These are phyloP conservation scores for Emericellopsis cladophorae DNA, from an alignment of 2,329 filamentous ascomycete species.

Conservation along the genomic window DNA sequence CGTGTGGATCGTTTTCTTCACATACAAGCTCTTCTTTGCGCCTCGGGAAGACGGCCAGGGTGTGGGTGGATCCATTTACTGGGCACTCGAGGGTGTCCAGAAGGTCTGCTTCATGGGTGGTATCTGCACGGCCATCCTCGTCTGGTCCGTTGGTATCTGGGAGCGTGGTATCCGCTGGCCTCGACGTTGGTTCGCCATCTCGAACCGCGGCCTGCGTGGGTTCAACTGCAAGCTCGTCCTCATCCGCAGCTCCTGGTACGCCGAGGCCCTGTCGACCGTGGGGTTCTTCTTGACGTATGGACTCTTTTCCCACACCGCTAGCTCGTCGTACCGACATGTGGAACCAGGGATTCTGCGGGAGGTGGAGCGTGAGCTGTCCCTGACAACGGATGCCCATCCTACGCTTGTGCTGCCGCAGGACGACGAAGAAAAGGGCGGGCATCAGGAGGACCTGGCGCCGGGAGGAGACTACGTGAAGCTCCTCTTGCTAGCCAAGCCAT, in stretches of 20 bases:
- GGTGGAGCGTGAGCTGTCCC: slow-evolving; percentile 44
- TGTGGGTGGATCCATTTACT: slow-evolving; percentile 88
- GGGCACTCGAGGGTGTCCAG: slow-evolving; percentile 82
- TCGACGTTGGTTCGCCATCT: slow-evolving; percentile 74
- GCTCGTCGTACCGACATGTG: slow-evolving; percentile 64
- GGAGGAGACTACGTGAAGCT: slow-evolving; percentile 90
- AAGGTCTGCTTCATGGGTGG: slow-evolving; percentile 88
- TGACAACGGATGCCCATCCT: slow-evolving; percentile 27
- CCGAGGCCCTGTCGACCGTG: slow-evolving; percentile 59
- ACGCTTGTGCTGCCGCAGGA: slow-evolving; percentile 28
- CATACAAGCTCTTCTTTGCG: slow-evolving; percentile 84
- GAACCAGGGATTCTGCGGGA: slow-evolving; percentile 50
- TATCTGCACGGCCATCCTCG: slow-evolving; percentile 70
- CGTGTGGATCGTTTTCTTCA: slow-evolving; percentile 73
- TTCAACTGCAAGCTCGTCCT: slow-evolving; percentile 97
- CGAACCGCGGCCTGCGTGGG: slow-evolving; percentile 76
- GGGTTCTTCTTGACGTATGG: slow-evolving; percentile 71
- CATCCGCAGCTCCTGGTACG: slow-evolving; percentile 70
- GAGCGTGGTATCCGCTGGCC: slow-evolving; percentile 93
- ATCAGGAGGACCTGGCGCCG: slow-evolving; percentile 81
- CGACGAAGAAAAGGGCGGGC: slow-evolving; percentile 51
- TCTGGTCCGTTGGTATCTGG: slow-evolving; percentile 95
- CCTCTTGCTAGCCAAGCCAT: slow-evolving; percentile 82
- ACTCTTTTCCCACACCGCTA: slow-evolving; percentile 53
- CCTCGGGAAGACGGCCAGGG: slow-evolving; percentile 90